A percentile compares a stretch with the other conserved stretches of the same genome.
These are phyloP conservation scores for Epichloe scottii DNA, from an alignment of 2,329 filamentous ascomycete genomes.

Conservation along the genomic window DNA sequence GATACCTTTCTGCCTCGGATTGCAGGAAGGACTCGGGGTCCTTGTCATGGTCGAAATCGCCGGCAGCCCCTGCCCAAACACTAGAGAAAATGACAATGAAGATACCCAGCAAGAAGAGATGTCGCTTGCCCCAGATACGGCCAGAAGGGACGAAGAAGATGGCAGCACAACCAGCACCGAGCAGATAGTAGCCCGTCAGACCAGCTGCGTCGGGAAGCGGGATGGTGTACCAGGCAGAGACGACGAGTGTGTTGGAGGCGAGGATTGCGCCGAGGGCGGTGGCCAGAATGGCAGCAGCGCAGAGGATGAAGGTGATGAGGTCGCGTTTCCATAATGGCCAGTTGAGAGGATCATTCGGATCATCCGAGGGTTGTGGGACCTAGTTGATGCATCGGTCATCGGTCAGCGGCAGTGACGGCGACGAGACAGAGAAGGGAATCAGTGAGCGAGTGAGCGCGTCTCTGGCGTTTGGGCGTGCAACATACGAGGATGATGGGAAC, in stretches of 20 bases:
- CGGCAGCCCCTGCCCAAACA: conserved; percentile 63
- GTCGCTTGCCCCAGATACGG: conserved; percentile 84
- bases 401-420: not conserved
- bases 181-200: conserved; percentile 76
- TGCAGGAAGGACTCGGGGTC: not conserved
- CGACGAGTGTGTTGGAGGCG: conserved; percentile 73
- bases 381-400: conserved; percentile 9
- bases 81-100: conserved; percentile 61
- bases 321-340: conserved; percentile 86
- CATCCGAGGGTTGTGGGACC: conserved; percentile 75
- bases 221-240: conserved; percentile 52
- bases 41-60: conserved; percentile 20
- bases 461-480: not conserved
- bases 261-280: conserved; percentile 76
- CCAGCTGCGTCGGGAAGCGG: conserved; percentile 67
- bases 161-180: conserved; percentile 69
- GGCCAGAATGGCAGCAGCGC: conserved; percentile 68
- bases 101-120: conserved; percentile 70
- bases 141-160: conserved; percentile 80
- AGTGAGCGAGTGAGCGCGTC: not conserved
- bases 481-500: conserved; percentile 63
- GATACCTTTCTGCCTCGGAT: conserved; percentile 13
- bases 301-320: conserved; percentile 65
- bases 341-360: conserved; percentile 75
- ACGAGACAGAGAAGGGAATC: not conserved